These are phyloP conservation scores for Penstemon eatonii DNA, from an alignment of 257 asterid species.

Conservation along the genomic window DNA sequence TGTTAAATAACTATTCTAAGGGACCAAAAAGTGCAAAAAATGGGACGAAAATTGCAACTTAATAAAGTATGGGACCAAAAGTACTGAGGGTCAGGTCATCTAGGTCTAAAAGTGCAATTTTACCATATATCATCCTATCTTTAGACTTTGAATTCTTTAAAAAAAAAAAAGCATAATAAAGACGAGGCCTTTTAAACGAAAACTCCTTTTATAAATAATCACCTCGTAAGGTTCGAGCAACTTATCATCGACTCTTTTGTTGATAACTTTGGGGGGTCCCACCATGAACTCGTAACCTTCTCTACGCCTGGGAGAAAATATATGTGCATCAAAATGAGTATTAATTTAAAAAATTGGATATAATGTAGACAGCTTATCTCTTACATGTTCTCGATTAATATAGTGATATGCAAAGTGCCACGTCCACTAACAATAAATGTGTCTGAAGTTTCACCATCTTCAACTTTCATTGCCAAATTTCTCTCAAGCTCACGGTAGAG, in stretches of 20 bases:
- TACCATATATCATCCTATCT: too few species aligned
- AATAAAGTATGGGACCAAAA: too few species aligned
- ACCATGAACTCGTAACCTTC: constrained; percentile 99
- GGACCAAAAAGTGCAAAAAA: too few species aligned
- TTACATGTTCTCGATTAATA: constrained; percentile 92
- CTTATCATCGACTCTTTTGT: constrained; percentile 71
- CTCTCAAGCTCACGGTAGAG: constrained; percentile 93
- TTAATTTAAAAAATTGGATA: constrained; percentile 13
- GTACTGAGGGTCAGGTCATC: too few species aligned
- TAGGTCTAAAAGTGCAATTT: too few species aligned
- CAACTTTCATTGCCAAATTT: constrained; percentile 94
- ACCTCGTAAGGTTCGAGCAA: constrained; percentile 94
- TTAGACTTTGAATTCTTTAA: too few species aligned
- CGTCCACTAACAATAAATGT: constrained; percentile 92
- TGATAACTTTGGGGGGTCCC: constrained; percentile 98
- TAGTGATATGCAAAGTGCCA: constrained; percentile 94
- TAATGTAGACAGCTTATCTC: constrained; percentile 23
- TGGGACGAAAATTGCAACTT: too few species aligned
- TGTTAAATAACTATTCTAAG: too few species aligned
- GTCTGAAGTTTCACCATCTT: constrained; percentile 97
- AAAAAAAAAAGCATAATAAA: too few species aligned
- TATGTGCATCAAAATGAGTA: constrained; percentile 23
- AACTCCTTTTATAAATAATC: constrained; percentile 8
- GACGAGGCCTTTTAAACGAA: too few species aligned
- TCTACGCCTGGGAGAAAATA: constrained; percentile 71